Base-by-base conservation (phyloP, 768 basidiomycete genomes). In the Suillus paluster region DNA sequence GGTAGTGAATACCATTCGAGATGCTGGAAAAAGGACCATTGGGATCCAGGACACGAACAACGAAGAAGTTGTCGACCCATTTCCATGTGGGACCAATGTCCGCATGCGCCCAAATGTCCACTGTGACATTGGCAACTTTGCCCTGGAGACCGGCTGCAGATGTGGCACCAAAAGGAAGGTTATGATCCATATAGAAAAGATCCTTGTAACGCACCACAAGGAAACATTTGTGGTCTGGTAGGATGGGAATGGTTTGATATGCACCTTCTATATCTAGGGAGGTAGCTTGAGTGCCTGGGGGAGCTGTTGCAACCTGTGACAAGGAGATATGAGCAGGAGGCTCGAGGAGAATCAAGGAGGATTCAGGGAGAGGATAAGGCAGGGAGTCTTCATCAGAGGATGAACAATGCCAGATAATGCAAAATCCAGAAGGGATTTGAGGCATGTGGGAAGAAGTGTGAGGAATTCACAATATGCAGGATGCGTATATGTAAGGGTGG, bases 11-110 rank as follows among this genome's bases (percentile, higher is more conserved):
- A n/a, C 41, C 25, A 8, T 53, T 36, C 19, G 42, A 44, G 19
- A 44, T 49, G 19, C 19, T 19, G 5, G 5, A 1, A 9, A 57
- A 57, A 10, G 30, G 10, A 8, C 56, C 38, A 2, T 57, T 19
- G 5, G 56, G 56, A 8, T 34, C 9, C 4, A 34, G 56, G 15
- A 25, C 10, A 8, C 38, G 4, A 3, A 57, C 19, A 8, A 57
- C 7, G 15, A 34, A 61, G 15, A 74, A 50, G 57, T 73, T 64
- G 63, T 73, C 67, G 60, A 75, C 70, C 30, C 36, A 71, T 71
- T 57, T 73, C 67, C 21, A 66, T 48, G 4, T 67, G 36, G 1
- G 73, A 70, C 5, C 44, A 12, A 25, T 74, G 63, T 1, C 62
- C 64, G 36, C 69, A 62, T 0, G 59, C 59, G 56, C 19, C 69